Evolutionary conservation across 192 early-diverging fungal species (phyloP), one percentile per base, ranked within the genome.

Genomic region (Rhizophagus sp.): DNA sequence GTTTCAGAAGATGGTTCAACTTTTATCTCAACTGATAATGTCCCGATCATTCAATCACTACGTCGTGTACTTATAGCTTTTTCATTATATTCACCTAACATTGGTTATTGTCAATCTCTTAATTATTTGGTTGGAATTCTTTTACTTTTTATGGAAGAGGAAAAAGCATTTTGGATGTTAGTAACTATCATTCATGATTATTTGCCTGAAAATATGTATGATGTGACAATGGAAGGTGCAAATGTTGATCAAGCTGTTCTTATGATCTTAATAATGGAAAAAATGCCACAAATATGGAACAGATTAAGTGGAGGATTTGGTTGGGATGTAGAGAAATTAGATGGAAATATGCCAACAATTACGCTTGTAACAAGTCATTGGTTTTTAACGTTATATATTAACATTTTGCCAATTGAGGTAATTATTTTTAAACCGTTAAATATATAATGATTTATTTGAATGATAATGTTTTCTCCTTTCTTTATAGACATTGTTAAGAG

Each of bases 51-150:
- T 25, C 80, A 83, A 63, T 92, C 94, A 0, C 81, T 96, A 5
- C 83, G 93, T 50, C 89, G 91, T 2, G 87, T 96, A 3, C 85
- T 96, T 1, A 84, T 91, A 27, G 92, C 93, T 1, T 96, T 94
- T 81, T 91, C 90, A 50, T 24, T 90, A 33, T 90, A 93, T 80
- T 92, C 90, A 67, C 90, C 92, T 69, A 77, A 89, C 25, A 93
- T 96, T 50, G 95, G 95, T 10, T 96, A 96, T 85, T 94, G 93
- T 81, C 95, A 96, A 81, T 91, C 91, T 4, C 89, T 96, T 74
- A 96, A 95, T 78, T 94, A 94, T 68, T 83, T 96, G 67, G 94
- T 85, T 44, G 95, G 91, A 22, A 83, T 94, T 36, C 84, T 96
- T 12, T 84, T 96, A 17, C 82, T 96, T 10, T 90, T 94, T 74